Evolutionary conservation across 306 rosid genomes (phyloP).

Genomic region (Malus sylvestris): DNA sequence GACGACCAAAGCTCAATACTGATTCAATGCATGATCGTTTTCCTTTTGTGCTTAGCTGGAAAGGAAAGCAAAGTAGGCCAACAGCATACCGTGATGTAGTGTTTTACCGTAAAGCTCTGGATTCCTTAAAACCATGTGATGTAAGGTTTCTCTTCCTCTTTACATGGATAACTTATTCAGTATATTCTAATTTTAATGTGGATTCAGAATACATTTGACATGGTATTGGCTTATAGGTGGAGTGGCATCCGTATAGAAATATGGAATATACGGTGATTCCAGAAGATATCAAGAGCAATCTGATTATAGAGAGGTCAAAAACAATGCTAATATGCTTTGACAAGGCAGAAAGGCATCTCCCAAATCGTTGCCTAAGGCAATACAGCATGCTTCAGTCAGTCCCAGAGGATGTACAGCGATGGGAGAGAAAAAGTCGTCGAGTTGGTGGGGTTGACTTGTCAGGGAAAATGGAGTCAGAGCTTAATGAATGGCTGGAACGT

Average conservation of each 20-base stretch:
- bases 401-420: slow-evolving; percentile 85
- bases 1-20: slow-evolving; percentile 88
- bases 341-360: slow-evolving; percentile 99
- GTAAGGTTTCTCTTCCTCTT: slow-evolving; percentile 40
- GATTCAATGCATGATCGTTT: slow-evolving; percentile 72
- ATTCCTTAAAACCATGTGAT: slow-evolving; percentile 73
- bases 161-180: slow-evolving; percentile 2
- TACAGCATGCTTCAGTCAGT: slow-evolving; percentile 81
- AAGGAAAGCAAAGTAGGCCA: slow-evolving; percentile 94
- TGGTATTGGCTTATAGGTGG: slow-evolving; percentile 57
- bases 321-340: slow-evolving; percentile 97
- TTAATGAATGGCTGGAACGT: slow-evolving; percentile 76
- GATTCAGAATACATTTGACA: slow-evolving; percentile 18
- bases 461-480: slow-evolving; percentile 86
- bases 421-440: slow-evolving; percentile 99
- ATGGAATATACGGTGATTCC: slow-evolving; percentile 81
- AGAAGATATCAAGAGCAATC: slow-evolving; percentile 61
- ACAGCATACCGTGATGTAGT: slow-evolving; percentile 95
- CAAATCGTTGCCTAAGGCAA: slow-evolving; percentile 85
- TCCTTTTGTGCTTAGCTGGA: slow-evolving; percentile 96
- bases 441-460: slow-evolving; percentile 99
- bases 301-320: slow-evolving; percentile 76
- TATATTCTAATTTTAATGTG: slow-evolving; percentile 9
- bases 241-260: slow-evolving; percentile 91
- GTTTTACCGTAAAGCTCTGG: slow-evolving; percentile 94